Base-by-base conservation (phyloP, 352 stramenopile species). In the Pythium insidiosum region DNA sequence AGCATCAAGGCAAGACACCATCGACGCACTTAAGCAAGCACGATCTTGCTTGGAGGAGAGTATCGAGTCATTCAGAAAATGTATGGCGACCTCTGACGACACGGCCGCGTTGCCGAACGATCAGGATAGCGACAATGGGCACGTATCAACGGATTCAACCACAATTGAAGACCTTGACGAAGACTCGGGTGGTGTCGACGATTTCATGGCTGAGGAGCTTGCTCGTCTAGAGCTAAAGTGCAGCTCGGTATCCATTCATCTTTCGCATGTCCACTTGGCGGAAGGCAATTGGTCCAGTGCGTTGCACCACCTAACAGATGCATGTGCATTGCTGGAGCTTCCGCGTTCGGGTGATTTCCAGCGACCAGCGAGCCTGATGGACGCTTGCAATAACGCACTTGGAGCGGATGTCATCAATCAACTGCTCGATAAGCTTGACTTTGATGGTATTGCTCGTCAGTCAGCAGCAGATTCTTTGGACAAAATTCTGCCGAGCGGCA, bases 201-300 rank as follows among this genome's bases (percentile, higher is more conserved):
- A 38, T 6, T 93, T 90, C 42, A 84, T 93, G 73, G 56, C 79
- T 21, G 80, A 93, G 60, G 80, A 93, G 52, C 52, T 85, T 20
- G 56, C 50, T 13, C 71, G 80, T 5, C 57, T 93, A 9, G 63
- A 83, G 52, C 51, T 90, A 4, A 93, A 93, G 50, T 84, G 70
- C 43, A 78, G 70, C 22, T 88, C 80, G 6, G 66, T 76, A 12
- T 88, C 66, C 38, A 45, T 93, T 15, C 74, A 87, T 29, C 52
- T 88, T 18, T 58, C 61, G 1, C 61, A 63, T 1, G 40, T 80
- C 16, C 68, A 77, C 33, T 51, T 67, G 18, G 50, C 54, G 9
- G 61, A 58, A 35, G 30, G 53, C 6, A 54, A 65, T 12, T 86
- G 69, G 71, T 26, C 35, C 4, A 53, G 67, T 20, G 70, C 57